These are phyloP conservation scores for Sugiyamaella paludigena DNA, from an alignment of 1,139 yeast genomes.

Conservation along the genomic window DNA sequence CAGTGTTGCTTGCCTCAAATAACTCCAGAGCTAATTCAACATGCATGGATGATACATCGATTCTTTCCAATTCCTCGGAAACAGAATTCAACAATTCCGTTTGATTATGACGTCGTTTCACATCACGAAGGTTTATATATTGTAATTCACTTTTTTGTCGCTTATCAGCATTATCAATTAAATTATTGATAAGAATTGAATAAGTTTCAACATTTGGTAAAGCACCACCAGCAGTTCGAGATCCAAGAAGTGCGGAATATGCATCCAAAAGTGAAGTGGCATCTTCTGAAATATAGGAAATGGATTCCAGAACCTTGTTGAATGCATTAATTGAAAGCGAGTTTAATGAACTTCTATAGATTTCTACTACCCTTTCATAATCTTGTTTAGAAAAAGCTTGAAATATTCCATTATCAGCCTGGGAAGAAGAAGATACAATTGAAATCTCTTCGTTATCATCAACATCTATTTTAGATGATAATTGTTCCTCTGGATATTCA, in stretches of 20 bases:
- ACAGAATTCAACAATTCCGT: conserved; percentile 16
- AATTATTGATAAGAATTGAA: conserved; percentile 29
- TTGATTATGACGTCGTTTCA: conserved; percentile 16
- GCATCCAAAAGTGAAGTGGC: conserved; percentile 30
- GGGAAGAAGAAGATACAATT: neutral
- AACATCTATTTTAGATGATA: no score
- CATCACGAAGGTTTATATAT: conserved; percentile 6
- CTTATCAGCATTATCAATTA: conserved; percentile 29
- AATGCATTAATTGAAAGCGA: conserved; percentile 6
- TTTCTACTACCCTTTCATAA: conserved; percentile 6
- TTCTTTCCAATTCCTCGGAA: conserved; percentile 1
- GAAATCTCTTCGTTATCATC: no score
- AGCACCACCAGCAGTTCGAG: conserved; percentile 14
- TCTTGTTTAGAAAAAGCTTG: conserved; percentile 1
- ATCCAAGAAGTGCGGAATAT: conserved; percentile 33
- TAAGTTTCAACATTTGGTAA: conserved; percentile 35
- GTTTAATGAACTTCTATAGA: conserved; percentile 5
- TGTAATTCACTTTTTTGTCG: conserved; percentile 7
- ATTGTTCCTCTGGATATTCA: neutral
- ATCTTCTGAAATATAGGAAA: conserved; percentile 11
- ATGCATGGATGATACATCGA: conserved; percentile 16
- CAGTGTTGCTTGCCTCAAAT: conserved; percentile 32
- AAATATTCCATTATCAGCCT: conserved; percentile 1
- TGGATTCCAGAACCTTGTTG: conserved; percentile 5
- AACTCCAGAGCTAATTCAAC: conserved; percentile 32